Percentiles rank a stretch among this genome's conserved stretches.
Conservation (phyloP, 495 filamentous ascomycete genomes). For the Neurospora sp. region DNA sequence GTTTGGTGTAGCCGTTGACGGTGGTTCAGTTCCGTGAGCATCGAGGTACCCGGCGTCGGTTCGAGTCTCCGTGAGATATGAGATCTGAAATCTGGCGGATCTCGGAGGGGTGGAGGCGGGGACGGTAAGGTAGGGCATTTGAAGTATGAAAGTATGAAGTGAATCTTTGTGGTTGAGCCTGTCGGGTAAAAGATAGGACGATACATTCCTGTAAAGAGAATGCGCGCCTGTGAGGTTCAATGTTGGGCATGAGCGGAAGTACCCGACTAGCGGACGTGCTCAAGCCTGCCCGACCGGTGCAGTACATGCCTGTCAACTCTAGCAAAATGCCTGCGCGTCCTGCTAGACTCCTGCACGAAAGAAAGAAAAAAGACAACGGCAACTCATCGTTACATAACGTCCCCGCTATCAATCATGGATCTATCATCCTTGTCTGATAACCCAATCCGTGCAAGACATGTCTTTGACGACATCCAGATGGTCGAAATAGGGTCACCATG, state of each 20-base stretch:
- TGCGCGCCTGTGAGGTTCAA: not conserved
- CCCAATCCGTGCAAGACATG: slow-evolving; percentile 6
- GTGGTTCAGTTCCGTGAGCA: not conserved
- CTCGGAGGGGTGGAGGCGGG: not conserved
- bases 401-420: not conserved
- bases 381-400: not conserved
- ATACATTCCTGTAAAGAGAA: not conserved
- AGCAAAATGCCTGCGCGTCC: not conserved
- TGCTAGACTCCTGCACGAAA: not conserved
- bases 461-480: slow-evolving; percentile 15
- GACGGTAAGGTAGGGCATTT: not conserved
- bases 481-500: not conserved
- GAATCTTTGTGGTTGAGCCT: not conserved
- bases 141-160: not conserved
- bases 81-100: not conserved
- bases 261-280: not conserved
- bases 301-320: not conserved
- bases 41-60: not conserved
- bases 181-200: not conserved
- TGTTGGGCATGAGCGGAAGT: not conserved
- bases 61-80: not conserved
- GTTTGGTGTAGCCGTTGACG: not conserved
- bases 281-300: not conserved
- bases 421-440: not conserved
- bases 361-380: not conserved